These are phyloP conservation scores for Fusarium staphyleae DNA, from an alignment of 2,329 filamentous ascomycete genomes.

Conservation along the genomic window DNA sequence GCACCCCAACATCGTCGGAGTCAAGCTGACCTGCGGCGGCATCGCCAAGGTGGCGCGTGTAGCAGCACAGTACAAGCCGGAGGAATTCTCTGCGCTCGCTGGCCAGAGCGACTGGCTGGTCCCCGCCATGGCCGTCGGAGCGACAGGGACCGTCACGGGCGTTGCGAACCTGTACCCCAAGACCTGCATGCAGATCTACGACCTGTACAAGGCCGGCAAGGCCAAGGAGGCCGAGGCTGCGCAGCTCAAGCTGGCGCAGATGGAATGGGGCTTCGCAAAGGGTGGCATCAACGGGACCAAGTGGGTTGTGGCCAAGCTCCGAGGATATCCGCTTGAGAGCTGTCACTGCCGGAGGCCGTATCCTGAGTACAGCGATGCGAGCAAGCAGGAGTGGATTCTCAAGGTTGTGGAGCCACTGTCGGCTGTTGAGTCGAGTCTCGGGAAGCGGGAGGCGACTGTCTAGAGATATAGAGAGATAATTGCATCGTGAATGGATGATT, in stretches of 20 bases:
- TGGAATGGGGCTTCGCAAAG: slow-evolving; percentile 64
- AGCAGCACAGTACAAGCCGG: slow-evolving; percentile 55
- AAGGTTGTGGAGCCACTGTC: slow-evolving; percentile 39
- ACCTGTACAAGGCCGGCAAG: slow-evolving; percentile 57
- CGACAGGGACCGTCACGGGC: slow-evolving; percentile 67
- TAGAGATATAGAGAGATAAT: neutral
- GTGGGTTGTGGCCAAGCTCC: slow-evolving; percentile 62
- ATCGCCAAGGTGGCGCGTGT: slow-evolving; percentile 75
- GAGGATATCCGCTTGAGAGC: slow-evolving; percentile 59
- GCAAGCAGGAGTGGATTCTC: slow-evolving; percentile 46
- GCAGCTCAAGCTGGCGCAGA: slow-evolving; percentile 59
- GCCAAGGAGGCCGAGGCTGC: slow-evolving; percentile 55
- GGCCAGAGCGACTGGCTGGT: slow-evolving; percentile 78
- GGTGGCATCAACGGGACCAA: slow-evolving; percentile 68
- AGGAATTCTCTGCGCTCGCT: slow-evolving; percentile 69
- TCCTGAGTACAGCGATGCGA: slow-evolving; percentile 53
- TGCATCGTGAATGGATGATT: neutral
- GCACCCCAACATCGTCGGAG: slow-evolving; percentile 71
- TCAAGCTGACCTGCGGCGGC: slow-evolving; percentile 77
- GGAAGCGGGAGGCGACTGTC: slow-evolving; percentile 22
- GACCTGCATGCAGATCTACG: slow-evolving; percentile 59
- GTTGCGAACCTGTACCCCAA: slow-evolving; percentile 69
- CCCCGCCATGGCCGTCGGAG: slow-evolving; percentile 64
- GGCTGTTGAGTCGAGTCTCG: slow-evolving; percentile 33
- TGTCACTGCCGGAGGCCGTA: slow-evolving; percentile 62